These are phyloP conservation scores for Tricholoma furcatifolium DNA, from an alignment of 768 basidiomycete species.

Conservation along the genomic window DNA sequence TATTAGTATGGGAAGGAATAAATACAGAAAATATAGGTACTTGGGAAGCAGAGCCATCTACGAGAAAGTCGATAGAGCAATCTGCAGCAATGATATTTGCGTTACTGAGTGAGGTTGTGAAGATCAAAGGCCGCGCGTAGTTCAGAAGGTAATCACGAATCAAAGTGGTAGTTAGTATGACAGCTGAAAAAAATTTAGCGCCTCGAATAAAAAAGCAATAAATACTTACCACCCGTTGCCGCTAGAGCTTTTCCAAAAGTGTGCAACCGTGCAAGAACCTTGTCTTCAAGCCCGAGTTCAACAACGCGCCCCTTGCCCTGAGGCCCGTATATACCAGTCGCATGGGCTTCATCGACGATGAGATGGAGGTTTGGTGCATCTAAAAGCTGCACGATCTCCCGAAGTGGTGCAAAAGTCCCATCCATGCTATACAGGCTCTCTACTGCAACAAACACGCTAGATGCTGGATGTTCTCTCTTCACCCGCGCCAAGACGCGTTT, in stretches of 20 bases:
- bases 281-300: constrained; percentile 64
- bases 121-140: constrained; percentile 89
- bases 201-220: not conserved
- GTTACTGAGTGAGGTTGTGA: constrained; percentile 83
- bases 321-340: constrained; percentile 86
- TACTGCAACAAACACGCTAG: constrained; percentile 77
- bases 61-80: constrained; percentile 78
- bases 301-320: constrained; percentile 75
- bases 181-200: constrained; percentile 44
- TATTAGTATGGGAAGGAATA: not conserved
- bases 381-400: constrained; percentile 59
- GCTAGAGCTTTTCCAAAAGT: constrained; percentile 95
- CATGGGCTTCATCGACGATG: constrained; percentile 91
- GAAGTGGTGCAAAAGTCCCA: constrained; percentile 82
- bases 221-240: constrained; percentile 74
- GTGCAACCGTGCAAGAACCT: constrained; percentile 76
- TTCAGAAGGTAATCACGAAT: constrained; percentile 87
- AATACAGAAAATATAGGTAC: constrained; percentile 36
- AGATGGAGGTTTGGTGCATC: constrained; percentile 68
- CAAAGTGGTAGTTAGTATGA: constrained; percentile 67
- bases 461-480: constrained; percentile 29
- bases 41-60: constrained; percentile 57
- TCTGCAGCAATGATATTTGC: constrained; percentile 74
- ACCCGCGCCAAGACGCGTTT: constrained; percentile 42
- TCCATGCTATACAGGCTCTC: constrained; percentile 97